phyloP scores from a whole-genome alignment of 768 basidiomycete species.

The Tylopilus sp. region DNA sequence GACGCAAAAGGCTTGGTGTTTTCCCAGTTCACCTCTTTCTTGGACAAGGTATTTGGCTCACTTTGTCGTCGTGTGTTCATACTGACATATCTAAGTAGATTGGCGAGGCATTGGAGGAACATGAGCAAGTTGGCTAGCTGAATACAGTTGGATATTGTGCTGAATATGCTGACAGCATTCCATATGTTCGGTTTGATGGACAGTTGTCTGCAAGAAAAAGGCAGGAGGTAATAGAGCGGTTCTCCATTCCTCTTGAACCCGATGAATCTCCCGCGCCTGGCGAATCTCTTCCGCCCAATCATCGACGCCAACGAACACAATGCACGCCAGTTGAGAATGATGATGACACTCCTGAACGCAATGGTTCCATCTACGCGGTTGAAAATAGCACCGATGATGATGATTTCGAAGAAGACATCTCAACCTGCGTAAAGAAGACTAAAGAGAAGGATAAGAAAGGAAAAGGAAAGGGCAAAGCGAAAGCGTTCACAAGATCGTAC shows the following conservation, averaged over 20 bases:
- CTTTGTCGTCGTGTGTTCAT: not conserved
- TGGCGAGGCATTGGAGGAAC: conserved; percentile 60
- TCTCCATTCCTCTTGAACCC: conserved; percentile 62
- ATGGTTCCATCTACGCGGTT: conserved; percentile 36
- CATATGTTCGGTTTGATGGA: conserved; percentile 81
- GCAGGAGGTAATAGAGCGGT: conserved; percentile 71
- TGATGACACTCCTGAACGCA: conserved; percentile 21
- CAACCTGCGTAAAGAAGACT: conserved; percentile 28
- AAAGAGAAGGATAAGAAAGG: conserved; percentile 30
- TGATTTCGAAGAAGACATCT: conserved; percentile 30
- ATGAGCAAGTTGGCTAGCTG: conserved; percentile 43
- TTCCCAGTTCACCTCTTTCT: conserved; percentile 84
- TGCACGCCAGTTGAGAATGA: conserved; percentile 7
- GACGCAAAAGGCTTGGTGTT: conserved; percentile 85
- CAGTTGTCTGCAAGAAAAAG: conserved; percentile 78
- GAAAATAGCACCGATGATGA: conserved; percentile 28
- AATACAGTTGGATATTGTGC: not conserved
- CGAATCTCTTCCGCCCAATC: conserved; percentile 13
- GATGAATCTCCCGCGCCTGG: conserved; percentile 19
- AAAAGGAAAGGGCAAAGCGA: conserved; percentile 38
- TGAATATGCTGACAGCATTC: conserved; percentile 45
- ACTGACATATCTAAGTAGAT: conserved; percentile 47
- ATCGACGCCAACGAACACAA: conserved; percentile 6
- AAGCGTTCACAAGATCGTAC: conserved; percentile 13
- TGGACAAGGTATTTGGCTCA: conserved; percentile 58